Conservation (phyloP, 345 rosid species). For the Camelina sativa region DNA sequence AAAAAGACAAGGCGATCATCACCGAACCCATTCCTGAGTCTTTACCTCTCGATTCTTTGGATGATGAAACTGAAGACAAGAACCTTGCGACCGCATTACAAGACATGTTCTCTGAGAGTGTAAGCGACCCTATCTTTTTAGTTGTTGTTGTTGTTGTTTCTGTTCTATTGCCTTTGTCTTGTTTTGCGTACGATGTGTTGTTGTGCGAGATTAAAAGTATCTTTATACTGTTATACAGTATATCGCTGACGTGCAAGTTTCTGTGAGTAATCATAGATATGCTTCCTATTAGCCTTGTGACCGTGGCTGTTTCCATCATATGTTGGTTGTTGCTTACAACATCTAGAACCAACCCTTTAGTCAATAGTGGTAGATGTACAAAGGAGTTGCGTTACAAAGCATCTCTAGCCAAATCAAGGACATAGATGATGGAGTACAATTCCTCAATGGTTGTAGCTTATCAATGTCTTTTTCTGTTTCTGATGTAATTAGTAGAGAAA, state of each 20-base stretch:
- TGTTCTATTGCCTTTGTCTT: not conserved
- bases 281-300: not conserved
- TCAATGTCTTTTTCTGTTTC: not conserved
- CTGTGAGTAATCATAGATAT: not conserved
- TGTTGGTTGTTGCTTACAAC: not conserved
- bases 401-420: not conserved
- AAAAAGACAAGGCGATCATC: conserved; percentile 20
- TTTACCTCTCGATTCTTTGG: conserved; percentile 12
- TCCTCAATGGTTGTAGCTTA: not conserved
- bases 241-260: not conserved
- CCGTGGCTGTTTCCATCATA: not conserved
- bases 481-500: not conserved
- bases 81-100: conserved; percentile 45
- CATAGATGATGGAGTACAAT: not conserved
- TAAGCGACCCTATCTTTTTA: conserved; percentile 20
- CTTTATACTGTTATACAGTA: not conserved
- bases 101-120: conserved; percentile 47
- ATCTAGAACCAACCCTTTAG: conserved; percentile 10
- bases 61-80: conserved; percentile 31
- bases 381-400: not conserved
- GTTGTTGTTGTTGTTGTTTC: not conserved
- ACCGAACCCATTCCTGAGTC: conserved; percentile 36
- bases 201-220: not conserved
- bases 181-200: not conserved
- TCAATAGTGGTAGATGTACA: not conserved